Base-by-base conservation (phyloP, 345 rosid genomes). In the Lepidium aucheri region DNA sequence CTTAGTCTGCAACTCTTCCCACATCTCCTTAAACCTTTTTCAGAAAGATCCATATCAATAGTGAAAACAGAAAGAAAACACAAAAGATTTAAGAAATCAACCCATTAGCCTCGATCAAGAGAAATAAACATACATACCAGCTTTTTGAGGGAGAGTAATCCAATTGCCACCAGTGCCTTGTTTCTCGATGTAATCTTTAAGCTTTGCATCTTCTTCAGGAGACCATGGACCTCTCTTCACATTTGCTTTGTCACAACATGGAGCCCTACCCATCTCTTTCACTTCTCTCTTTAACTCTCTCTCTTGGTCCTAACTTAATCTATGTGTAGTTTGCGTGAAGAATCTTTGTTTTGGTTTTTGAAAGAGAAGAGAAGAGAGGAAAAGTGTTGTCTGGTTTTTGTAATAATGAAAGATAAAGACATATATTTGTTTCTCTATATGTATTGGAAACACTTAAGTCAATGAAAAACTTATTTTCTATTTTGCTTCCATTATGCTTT, bases 151-250 rank as follows among this genome's bases (percentile, higher is more conserved):
- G 35, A 90, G 80, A 80, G 95, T 59, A 79, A 88, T 90, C 97
- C 97, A 90, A 71, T 83, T 88, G 3, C 89, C 93, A 20, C 81
- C 90, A 20, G 89, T 88, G 42, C 90, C 95, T 63, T 84, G 62
- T 52, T 77, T 73, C 32, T 86, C 77, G 9, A 90, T 81, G 69
- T 80, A 86, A 20, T 78, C 84, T 74, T 84, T 90, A 50, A 90
- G 87, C 81, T 84, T 83, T 35, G 86, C 90, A 81, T 90, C 97
- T 85, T 90, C 97, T 74, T 87, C 95, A 58, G 97, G 92, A n/a
- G 92, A 90, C 97, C 97, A 90, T 46, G 97, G 90, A 35, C 97
- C 97, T 80, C 79, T 87, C 85, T 87, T 87, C 65, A 90, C 95
- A 72, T 83, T 86, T 14, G 89, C 86, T 75, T 88, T 90, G 79